Percentiles rank a stretch among this genome's conserved stretches.
Conservation (phyloP, 1,284 basidiomycete genomes). For the Leucoagaricus sp. region DNA sequence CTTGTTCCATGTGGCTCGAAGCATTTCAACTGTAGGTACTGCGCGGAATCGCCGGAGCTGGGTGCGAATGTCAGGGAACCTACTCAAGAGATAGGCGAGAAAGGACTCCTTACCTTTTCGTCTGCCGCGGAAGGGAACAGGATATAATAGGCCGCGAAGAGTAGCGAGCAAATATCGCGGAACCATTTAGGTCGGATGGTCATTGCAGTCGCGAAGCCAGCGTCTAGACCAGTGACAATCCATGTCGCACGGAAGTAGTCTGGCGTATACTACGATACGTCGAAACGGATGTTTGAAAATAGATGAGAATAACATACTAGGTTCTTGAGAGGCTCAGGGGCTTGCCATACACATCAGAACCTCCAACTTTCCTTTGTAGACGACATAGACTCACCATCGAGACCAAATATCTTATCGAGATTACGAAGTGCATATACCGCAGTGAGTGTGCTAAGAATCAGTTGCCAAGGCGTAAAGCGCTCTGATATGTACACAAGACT, state of each 20-base stretch:
- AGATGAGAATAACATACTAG: slow-evolving; percentile 54
- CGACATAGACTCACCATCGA: slow-evolving; percentile 62
- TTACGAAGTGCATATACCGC: slow-evolving; percentile 85
- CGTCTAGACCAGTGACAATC: slow-evolving; percentile 93
- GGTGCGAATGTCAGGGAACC: slow-evolving; percentile 4
- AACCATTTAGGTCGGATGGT: slow-evolving; percentile 91
- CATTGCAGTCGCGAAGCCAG: slow-evolving; percentile 96
- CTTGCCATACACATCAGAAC: slow-evolving; percentile 39
- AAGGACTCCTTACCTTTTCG: slow-evolving; percentile 75
- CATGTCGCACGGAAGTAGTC: slow-evolving; percentile 98
- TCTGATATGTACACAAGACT: slow-evolving; percentile 33
- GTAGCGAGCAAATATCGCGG: slow-evolving; percentile 80
- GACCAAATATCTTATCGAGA: slow-evolving; percentile 84
- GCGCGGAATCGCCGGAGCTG: slow-evolving; percentile 91
- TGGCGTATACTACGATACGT: slow-evolving; percentile 72
- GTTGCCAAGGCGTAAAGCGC: slow-evolving; percentile 93
- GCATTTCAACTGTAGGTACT: slow-evolving; percentile 94
- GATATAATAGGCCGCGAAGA: slow-evolving; percentile 93
- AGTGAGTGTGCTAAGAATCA: slow-evolving; percentile 86
- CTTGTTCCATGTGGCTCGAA: slow-evolving; percentile 96
- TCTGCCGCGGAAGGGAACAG: slow-evolving; percentile 92
- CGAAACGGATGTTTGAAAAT: slow-evolving; percentile 16
- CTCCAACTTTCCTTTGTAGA: not conserved
- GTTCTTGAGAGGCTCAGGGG: slow-evolving; percentile 90
- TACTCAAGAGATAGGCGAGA: not conserved